These are phyloP conservation scores for Nyssa sinensis DNA, from an alignment of 148 eudicot species.

Conservation along the genomic window DNA sequence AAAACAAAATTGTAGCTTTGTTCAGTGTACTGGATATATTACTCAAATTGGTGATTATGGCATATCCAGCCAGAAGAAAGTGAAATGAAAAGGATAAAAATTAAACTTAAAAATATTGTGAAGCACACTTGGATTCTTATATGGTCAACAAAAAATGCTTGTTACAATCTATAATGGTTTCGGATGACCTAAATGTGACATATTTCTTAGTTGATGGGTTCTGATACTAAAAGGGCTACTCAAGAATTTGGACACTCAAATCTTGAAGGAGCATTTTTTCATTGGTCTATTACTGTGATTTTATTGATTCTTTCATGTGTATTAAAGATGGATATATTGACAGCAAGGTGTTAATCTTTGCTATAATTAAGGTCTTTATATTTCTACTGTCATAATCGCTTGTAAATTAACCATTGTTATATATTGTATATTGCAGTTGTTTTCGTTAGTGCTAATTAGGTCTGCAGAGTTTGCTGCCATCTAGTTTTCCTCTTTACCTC, in stretches of 20 bases:
- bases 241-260: background rate
- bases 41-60: background rate
- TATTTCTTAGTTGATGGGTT: background rate
- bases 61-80: background rate
- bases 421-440: background rate
- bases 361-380: background rate
- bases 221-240: background rate
- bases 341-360: background rate
- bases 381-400: background rate
- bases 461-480: background rate
- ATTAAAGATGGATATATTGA: conserved; percentile 1
- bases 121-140: background rate
- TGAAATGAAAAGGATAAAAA: background rate
- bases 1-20: too few species aligned
- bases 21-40: background rate
- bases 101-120: background rate
- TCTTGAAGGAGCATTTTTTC: background rate
- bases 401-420: background rate
- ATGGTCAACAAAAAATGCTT: background rate
- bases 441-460: background rate
- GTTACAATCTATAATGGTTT: background rate
- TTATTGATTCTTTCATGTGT: background rate
- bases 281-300: background rate
- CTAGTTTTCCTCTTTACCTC: background rate
- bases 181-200: background rate